Percentiles rank a stretch among this genome's conserved stretches.
These are phyloP conservation scores for Rhododendron griersonianum DNA, from an alignment of 148 eudicot genomes.

Conservation along the genomic window DNA sequence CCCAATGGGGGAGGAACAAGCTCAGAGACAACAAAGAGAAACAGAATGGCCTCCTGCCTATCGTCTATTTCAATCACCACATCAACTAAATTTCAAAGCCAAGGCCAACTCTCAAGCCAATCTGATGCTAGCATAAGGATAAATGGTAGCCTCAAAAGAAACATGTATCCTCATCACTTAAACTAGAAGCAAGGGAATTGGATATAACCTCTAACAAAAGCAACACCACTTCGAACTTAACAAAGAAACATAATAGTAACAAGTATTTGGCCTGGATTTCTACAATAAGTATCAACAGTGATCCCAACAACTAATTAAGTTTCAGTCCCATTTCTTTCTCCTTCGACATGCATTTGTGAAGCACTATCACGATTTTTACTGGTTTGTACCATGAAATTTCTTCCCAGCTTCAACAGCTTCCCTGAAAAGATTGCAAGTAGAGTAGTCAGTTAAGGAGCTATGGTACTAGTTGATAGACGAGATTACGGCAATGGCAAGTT, in stretches of 20 bases:
- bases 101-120: no score
- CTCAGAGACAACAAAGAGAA: no score
- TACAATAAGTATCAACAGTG: no score
- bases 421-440: constrained; percentile 34
- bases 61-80: no score
- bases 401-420: constrained; percentile 94
- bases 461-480: not conserved
- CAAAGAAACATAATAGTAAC: no score
- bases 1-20: no score
- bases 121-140: no score
- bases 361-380: constrained; percentile 25
- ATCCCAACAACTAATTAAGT: not conserved
- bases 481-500: not conserved
- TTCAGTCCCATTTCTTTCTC: not conserved
- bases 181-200: no score
- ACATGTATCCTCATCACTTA: not conserved
- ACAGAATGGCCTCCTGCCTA: no score
- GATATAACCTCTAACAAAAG: not conserved
- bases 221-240: no score
- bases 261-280: not conserved
- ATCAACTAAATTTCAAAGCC: no score
- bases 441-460: not conserved
- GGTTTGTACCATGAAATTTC: constrained; percentile 47
- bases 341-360: not conserved
- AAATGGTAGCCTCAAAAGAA: not conserved